phyloP scores from a whole-genome alignment of 1,284 basidiomycete genomes.

The Trichosporon sp. region DNA sequence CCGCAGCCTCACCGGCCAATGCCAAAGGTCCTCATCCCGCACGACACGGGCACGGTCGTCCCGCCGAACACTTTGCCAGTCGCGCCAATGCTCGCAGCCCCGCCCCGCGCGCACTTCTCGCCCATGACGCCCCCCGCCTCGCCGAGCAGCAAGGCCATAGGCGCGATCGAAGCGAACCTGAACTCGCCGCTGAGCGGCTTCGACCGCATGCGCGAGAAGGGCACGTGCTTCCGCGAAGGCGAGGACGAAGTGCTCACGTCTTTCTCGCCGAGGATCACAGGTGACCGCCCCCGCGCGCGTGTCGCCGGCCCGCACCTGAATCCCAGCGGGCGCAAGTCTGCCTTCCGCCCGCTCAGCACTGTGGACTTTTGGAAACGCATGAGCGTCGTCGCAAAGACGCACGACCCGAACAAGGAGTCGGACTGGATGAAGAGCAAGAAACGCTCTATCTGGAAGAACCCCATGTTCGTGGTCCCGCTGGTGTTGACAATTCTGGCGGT shows the following conservation, averaged over 20 bases:
- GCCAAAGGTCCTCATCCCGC: neutral
- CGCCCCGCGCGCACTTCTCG: slow-evolving; percentile 20
- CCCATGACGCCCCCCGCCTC: slow-evolving; percentile 16
- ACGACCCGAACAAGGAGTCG: slow-evolving; percentile 4
- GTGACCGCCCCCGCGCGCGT: slow-evolving; percentile 6
- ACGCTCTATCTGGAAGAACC: slow-evolving; percentile 14
- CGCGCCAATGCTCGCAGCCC: slow-evolving; percentile 33
- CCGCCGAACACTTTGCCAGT: slow-evolving; percentile 6
- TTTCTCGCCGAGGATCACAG: slow-evolving; percentile 22
- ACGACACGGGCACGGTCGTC: slow-evolving; percentile 1
- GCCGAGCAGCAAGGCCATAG: neutral
- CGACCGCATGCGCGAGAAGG: slow-evolving; percentile 38
- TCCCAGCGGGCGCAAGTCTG: slow-evolving; percentile 14
- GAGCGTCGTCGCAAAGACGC: neutral
- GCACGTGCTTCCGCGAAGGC: slow-evolving; percentile 39
- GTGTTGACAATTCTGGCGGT: slow-evolving; percentile 8
- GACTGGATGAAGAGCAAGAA: slow-evolving; percentile 8
- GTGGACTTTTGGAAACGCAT: slow-evolving; percentile 45
- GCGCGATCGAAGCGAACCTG: slow-evolving; percentile 2
- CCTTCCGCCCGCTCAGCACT: slow-evolving; percentile 18
- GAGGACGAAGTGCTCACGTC: slow-evolving; percentile 37
- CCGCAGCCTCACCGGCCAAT: neutral
- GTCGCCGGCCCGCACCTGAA: slow-evolving; percentile 12
- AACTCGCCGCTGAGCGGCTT: slow-evolving; percentile 30
- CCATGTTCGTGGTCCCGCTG: slow-evolving; percentile 17